phyloP scores from a whole-genome alignment of 371 early-diverging fungal species.

The Batrachochytrium dendrobatidis region DNA sequence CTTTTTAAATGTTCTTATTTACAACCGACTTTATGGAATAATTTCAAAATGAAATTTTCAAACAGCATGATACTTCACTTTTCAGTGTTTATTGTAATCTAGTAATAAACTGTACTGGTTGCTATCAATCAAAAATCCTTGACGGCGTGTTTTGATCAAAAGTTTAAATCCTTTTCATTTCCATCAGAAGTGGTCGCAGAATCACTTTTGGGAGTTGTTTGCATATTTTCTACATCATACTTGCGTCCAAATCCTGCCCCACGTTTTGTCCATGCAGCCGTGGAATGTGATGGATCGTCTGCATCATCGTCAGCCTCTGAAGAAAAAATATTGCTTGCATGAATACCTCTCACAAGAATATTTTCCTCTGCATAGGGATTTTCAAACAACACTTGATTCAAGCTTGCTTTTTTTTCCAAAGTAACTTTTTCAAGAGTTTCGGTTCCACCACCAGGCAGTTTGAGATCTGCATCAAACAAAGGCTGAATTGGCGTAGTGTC shows the following conservation, averaged over 20 bases:
- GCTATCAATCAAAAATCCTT: too few species aligned
- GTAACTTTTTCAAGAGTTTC: neutral
- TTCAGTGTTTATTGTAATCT: too few species aligned
- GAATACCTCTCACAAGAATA: neutral
- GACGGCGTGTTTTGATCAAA: too few species aligned
- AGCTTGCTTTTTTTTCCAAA: neutral
- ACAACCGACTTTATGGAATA: too few species aligned
- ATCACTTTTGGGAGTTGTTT: too few species aligned
- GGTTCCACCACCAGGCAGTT: neutral
- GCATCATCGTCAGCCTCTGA: neutral
- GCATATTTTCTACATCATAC: neutral
- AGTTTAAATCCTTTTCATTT: too few species aligned
- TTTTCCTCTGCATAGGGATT: slow-evolving; percentile 1
- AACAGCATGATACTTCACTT: too few species aligned
- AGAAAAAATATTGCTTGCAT: neutral
- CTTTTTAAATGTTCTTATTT: too few species aligned
- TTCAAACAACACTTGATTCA: neutral
- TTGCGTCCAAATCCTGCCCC: neutral
- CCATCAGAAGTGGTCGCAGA: too few species aligned
- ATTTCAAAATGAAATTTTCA: too few species aligned
- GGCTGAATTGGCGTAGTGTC: neutral
- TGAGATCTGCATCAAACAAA: neutral
- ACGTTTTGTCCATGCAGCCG: neutral
- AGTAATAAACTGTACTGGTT: too few species aligned
- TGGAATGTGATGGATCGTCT: neutral